phyloP scores from a whole-genome alignment of 177 flowering plant species.

The Vitis hybrid region DNA sequence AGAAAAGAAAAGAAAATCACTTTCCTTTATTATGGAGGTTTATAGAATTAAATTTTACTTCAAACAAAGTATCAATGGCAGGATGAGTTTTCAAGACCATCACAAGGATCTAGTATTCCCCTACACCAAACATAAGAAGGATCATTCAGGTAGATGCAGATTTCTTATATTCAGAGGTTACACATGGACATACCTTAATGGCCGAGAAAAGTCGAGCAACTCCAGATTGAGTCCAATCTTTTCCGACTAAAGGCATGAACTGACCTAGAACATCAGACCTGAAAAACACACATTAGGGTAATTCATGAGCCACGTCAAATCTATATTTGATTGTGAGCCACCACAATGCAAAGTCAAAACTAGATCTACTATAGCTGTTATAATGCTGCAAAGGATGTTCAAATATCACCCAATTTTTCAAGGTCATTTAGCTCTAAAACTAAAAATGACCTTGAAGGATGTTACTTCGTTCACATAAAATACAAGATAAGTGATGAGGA shows the following conservation, averaged over 20 bases:
- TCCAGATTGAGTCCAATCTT: slow-evolving; percentile 96
- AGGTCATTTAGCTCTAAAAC: too few species aligned
- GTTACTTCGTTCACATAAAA: too few species aligned
- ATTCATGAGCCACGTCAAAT: not conserved
- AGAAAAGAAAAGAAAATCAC: too few species aligned
- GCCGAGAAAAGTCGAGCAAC: slow-evolving; percentile 94
- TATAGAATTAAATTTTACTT: not conserved
- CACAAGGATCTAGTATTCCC: not conserved
- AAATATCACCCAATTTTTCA: too few species aligned
- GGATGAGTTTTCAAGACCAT: not conserved
- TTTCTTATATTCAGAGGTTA: not conserved
- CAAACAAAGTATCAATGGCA: not conserved
- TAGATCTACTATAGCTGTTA: too few species aligned
- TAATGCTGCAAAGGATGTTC: too few species aligned
- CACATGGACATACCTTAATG: slow-evolving; percentile 65
- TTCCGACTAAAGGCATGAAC: slow-evolving; percentile 98
- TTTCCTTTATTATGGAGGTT: not conserved
- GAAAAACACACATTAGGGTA: slow-evolving; percentile 19
- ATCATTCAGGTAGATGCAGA: not conserved
- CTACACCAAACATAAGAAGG: not conserved
- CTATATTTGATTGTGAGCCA: not conserved
- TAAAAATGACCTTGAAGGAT: too few species aligned
- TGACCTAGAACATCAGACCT: slow-evolving; percentile 99
- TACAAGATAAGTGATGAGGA: too few species aligned
- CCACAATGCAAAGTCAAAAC: not conserved